These are phyloP conservation scores for Chlamydomonas asymmetrica DNA, from an alignment of 139 green algal species.

Conservation along the genomic window DNA sequence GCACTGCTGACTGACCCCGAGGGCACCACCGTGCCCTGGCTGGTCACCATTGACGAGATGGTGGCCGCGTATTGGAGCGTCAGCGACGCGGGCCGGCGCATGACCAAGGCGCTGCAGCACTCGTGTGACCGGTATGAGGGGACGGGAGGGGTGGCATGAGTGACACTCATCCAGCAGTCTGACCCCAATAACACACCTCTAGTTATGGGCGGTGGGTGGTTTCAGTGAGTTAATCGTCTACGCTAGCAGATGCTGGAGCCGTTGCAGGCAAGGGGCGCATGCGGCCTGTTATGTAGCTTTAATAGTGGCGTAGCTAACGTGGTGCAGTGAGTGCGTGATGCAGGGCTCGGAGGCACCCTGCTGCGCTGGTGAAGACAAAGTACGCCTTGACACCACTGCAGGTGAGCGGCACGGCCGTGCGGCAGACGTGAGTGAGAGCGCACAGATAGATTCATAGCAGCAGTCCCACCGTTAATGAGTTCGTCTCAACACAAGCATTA, in stretches of 20 bases:
- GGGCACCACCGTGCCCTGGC: too few relatives aligned
- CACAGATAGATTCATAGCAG: too few relatives aligned
- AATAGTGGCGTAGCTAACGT: neutral
- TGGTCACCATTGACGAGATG: too few relatives aligned
- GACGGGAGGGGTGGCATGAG: neutral
- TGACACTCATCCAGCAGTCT: too few relatives aligned
- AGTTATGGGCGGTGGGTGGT: slow-evolving; percentile 19
- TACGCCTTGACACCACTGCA: slow-evolving; percentile 38
- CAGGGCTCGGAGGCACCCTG: slow-evolving; percentile 23
- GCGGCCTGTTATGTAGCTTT: neutral
- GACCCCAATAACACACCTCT: slow-evolving; percentile 15
- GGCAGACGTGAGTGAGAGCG: too few relatives aligned
- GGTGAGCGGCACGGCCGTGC: too few relatives aligned
- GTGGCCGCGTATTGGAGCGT: slow-evolving; percentile 24
- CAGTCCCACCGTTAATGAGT: too few relatives aligned
- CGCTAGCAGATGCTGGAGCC: slow-evolving; percentile 9
- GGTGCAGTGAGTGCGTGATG: neutral
- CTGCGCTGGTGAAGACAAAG: slow-evolving; percentile 27
- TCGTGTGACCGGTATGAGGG: slow-evolving; percentile 1
- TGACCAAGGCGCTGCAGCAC: slow-evolving; percentile 12
- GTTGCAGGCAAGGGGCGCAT: too few relatives aligned
- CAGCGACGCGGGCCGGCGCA: slow-evolving; percentile 8
- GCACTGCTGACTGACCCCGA: too few relatives aligned
- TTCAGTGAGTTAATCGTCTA: slow-evolving; percentile 14
- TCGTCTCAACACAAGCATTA: too few relatives aligned